Evolutionary conservation across 495 filamentous ascomycete genomes (phyloP), one percentile per base, ranked within the genome.

Genomic region (Penicillium paxilli): DNA sequence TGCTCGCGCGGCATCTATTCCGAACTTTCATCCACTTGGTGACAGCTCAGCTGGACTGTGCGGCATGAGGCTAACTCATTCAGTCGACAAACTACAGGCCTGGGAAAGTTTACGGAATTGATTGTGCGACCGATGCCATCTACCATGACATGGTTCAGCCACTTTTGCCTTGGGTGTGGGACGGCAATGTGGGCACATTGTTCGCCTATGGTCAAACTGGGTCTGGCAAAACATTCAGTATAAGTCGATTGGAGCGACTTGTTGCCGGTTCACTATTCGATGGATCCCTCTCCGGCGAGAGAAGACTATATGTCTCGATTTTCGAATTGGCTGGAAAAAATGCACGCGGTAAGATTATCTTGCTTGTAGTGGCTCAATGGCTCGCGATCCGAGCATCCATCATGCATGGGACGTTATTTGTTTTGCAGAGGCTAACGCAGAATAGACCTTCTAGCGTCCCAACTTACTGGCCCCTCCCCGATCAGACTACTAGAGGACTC

Each of bases 201-300:
- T 74, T 80, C 26, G 71, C 71, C 17, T 79, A 80, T 44, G 76
- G 76, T 0, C 75, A 79, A 42, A 79, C 77, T 1, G 75, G 74
- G 0, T 78, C 75, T 1, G 77, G 78, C 19, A 80, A 81, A 54
- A 77, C 74, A 0, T 69, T 64, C 47, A 79, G 75, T 6, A 67
- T 79, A 26, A 59, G 44, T 28, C 55, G 55, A 16, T 16, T 66
- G 3, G 63, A 68, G 35, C 26, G 55, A 41, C 55, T 66, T 5
- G 56, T 70, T n/a, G 65, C 61, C 7, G 42, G 53, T 23, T 40
- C 60, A 22, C 49, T 72, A 25, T 60, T 68, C 46, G 60, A 63
- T 48, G 58, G 58, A 22, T 53, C 47, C 7, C 24, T 65, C 12
- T 38, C 49, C 12, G 68, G 59, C 12, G 20, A 62, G 28, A 50